Conservation (phyloP, 192 early-diverging fungal species). For the Dissophora globulifera region DNA sequence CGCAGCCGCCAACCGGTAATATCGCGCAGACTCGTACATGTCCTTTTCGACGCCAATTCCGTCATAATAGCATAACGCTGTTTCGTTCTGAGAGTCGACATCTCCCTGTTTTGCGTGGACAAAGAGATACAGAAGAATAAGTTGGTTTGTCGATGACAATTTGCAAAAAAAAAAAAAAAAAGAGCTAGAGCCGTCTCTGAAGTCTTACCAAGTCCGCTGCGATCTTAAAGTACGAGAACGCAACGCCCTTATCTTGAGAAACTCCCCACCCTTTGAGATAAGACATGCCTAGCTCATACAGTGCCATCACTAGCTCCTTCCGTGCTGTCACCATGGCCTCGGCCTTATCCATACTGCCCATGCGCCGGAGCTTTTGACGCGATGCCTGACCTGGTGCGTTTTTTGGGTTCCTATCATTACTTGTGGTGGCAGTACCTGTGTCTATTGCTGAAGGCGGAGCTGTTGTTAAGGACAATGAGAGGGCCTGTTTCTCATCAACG, state of each 20-base stretch:
- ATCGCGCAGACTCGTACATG: slow-evolving; percentile 76
- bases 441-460: too few species aligned
- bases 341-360: slow-evolving; percentile 42
- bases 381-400: slow-evolving; percentile 14
- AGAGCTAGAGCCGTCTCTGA: too few species aligned
- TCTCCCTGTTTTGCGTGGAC: slow-evolving; percentile 60
- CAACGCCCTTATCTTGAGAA: slow-evolving; percentile 76
- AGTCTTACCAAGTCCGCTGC: slow-evolving; percentile 75
- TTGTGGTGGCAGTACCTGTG: slow-evolving; percentile 1
- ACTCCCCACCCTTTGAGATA: slow-evolving; percentile 84
- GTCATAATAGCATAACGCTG: slow-evolving; percentile 77
- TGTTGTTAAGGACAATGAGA: too few species aligned
- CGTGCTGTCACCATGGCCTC: slow-evolving; percentile 57
- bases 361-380: slow-evolving; percentile 39
- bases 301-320: slow-evolving; percentile 79
- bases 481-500: too few species aligned
- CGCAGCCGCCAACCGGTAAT: slow-evolving; percentile 78
- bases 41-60: slow-evolving; percentile 81
- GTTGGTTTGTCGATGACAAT: too few species aligned
- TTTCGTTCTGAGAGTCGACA: slow-evolving; percentile 78
- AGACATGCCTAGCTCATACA: slow-evolving; percentile 82
- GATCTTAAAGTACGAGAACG: slow-evolving; percentile 85
- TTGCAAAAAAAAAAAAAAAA: too few species aligned
- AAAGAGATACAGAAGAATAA: not conserved
- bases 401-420: not conserved